Percentiles rank a stretch among this genome's conserved stretches.
phyloP scores from a whole-genome alignment of 176 grass and related monocot species.

The Oryza nivara region DNA sequence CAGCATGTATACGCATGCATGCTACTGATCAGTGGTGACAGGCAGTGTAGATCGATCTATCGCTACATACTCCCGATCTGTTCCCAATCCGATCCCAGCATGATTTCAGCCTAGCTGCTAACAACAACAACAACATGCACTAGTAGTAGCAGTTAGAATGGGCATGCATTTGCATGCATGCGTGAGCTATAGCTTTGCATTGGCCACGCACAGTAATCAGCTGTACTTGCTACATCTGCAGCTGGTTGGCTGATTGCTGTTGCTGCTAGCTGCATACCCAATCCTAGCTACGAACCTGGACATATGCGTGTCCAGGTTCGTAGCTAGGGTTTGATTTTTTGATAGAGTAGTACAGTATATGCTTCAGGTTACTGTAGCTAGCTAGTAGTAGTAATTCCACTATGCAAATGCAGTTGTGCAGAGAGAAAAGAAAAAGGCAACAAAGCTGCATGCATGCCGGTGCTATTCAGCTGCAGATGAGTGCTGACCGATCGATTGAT shows the following conservation, averaged over 20 bases:
- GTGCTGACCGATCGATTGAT: background rate
- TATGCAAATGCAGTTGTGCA: background rate
- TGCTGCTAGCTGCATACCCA: no score
- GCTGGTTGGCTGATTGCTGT: background rate
- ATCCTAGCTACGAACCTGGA: no score
- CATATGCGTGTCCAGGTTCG: no score
- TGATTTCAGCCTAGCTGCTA: background rate
- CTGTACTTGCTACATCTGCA: background rate
- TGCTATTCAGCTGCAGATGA: background rate
- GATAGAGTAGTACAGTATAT: background rate
- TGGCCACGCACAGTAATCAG: background rate
- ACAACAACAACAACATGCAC: no score
- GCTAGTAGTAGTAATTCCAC: background rate
- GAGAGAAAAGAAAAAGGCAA: background rate
- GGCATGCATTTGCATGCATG: background rate
- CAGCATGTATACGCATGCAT: background rate
- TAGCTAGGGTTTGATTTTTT: no score
- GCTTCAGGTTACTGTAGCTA: background rate
- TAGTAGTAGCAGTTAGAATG: conserved; percentile 1
- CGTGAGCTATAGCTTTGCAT: background rate
- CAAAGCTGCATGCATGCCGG: background rate
- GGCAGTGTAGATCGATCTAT: background rate
- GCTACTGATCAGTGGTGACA: background rate
- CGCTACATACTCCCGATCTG: background rate
- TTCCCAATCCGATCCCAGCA: background rate